Percentiles rank a stretch among this genome's conserved stretches.
phyloP scores from a whole-genome alignment of 2,329 filamentous ascomycete species.

The Ophidiomyces ophidiicola region DNA sequence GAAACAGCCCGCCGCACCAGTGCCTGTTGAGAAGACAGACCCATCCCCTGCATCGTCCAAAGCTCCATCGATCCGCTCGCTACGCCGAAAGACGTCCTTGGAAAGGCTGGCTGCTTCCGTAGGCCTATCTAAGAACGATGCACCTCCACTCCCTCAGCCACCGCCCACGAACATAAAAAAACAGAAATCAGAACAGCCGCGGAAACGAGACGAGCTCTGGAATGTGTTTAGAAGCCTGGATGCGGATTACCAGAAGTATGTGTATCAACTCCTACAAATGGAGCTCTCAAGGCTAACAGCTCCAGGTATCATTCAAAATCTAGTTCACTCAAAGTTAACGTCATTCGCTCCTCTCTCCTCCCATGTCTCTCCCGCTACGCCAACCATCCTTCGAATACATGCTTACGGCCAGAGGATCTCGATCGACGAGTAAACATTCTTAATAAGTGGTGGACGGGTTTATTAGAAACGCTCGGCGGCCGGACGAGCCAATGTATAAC shows the following conservation, averaged over 20 bases:
- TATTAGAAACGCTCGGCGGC: constrained; percentile 71
- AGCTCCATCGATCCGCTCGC: constrained; percentile 31
- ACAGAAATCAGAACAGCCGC: constrained; percentile 27
- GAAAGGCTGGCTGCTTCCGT: constrained; percentile 35
- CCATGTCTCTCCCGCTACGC: constrained; percentile 65
- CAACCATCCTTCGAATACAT: constrained; percentile 52
- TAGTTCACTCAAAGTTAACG: constrained; percentile 59
- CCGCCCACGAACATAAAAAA: constrained; percentile 23
- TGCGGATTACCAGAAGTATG: constrained; percentile 54
- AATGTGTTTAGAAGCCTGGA: constrained; percentile 55
- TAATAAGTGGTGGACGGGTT: constrained; percentile 79
- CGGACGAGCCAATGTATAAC: constrained; percentile 64
- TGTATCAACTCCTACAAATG: constrained; percentile 3
- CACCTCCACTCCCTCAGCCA: constrained; percentile 38
- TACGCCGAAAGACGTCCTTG: constrained; percentile 33
- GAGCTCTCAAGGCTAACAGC: background rate
- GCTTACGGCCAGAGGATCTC: constrained; percentile 62
- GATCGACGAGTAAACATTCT: constrained; percentile 68
- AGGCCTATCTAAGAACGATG: constrained; percentile 35
- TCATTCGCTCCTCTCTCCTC: constrained; percentile 59
- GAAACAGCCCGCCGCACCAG: constrained; percentile 31
- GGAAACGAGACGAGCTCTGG: constrained; percentile 59
- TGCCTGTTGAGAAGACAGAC: constrained; percentile 27
- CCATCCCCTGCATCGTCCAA: constrained; percentile 24
- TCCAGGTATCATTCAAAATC: constrained; percentile 59